Evolutionary conservation across 495 filamentous ascomycete species (phyloP).

Genomic region (Penicillium paradoxum): DNA sequence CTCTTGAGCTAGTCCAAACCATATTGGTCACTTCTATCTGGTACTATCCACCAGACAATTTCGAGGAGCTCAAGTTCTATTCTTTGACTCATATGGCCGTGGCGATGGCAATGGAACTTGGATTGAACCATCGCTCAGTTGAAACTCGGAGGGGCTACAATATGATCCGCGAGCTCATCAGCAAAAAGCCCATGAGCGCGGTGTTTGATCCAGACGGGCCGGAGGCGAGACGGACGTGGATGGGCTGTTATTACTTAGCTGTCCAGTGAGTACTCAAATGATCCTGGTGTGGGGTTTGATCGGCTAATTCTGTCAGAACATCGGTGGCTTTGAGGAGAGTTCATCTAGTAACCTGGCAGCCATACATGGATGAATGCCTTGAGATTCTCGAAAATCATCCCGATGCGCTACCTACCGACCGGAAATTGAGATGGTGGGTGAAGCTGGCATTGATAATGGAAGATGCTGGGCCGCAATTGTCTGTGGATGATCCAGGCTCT

Average conservation of each 20-base stretch:
- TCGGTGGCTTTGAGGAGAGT: slow-evolving; percentile 77
- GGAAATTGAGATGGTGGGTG: slow-evolving; percentile 66
- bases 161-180: slow-evolving; percentile 28
- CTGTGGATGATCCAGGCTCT: slow-evolving; percentile 65
- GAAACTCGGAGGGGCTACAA: slow-evolving; percentile 25
- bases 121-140: slow-evolving; percentile 53
- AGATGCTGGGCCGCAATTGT: slow-evolving; percentile 69
- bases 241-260: slow-evolving; percentile 75
- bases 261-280: slow-evolving; percentile 39
- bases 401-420: slow-evolving; percentile 68
- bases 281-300: background rate
- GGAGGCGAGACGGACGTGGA: slow-evolving; percentile 73
- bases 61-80: slow-evolving; percentile 88
- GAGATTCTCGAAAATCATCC: slow-evolving; percentile 66
- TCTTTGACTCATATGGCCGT: slow-evolving; percentile 81
- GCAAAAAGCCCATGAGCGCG: slow-evolving; percentile 31
- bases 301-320: slow-evolving; percentile 62
- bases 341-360: slow-evolving; percentile 74
- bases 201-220: slow-evolving; percentile 58
- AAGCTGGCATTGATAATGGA: slow-evolving; percentile 76
- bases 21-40: slow-evolving; percentile 67
- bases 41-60: slow-evolving; percentile 79
- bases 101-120: slow-evolving; percentile 82
- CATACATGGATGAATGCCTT: slow-evolving; percentile 82
- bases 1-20: slow-evolving; percentile 79